phyloP scores from a whole-genome alignment of 768 basidiomycete species.

The Naganishia onofrii region DNA sequence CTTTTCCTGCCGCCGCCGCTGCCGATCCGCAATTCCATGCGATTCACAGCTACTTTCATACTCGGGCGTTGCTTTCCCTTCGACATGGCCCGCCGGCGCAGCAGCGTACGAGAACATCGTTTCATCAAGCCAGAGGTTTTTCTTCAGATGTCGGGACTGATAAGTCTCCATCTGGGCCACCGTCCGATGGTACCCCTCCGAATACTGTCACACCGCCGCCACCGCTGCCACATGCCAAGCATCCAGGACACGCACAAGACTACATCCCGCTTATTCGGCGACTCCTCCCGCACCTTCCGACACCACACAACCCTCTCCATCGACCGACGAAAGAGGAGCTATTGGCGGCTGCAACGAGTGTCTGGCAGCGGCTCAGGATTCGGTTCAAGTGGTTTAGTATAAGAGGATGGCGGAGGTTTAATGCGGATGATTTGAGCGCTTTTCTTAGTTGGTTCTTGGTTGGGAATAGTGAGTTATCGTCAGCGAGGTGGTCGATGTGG shows the following conservation, averaged over 20 bases:
- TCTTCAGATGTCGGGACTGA: no score
- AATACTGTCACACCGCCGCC: not conserved
- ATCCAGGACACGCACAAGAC: constrained; percentile 34
- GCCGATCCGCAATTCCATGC: constrained; percentile 1
- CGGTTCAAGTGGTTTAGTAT: constrained; percentile 98
- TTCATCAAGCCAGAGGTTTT: not conserved
- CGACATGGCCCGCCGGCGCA: not conserved
- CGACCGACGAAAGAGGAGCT: constrained; percentile 83
- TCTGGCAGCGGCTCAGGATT: constrained; percentile 82
- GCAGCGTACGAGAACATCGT: not conserved
- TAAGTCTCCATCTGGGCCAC: no score
- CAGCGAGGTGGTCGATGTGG: not conserved
- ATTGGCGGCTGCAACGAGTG: constrained; percentile 77
- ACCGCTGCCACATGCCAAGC: not conserved
- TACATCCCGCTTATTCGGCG: constrained; percentile 49
- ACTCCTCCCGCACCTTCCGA: constrained; percentile 36
- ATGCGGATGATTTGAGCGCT: constrained; percentile 93
- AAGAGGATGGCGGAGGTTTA: constrained; percentile 87
- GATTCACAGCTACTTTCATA: constrained; percentile 21
- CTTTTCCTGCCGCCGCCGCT: not conserved
- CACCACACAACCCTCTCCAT: constrained; percentile 41
- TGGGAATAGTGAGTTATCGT: constrained; percentile 65
- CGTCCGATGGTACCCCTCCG: no score
- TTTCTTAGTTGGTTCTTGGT: constrained; percentile 94
- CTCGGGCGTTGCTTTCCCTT: not conserved